Conservation (phyloP, 257 asterid genomes). For the Striga asiatica region DNA sequence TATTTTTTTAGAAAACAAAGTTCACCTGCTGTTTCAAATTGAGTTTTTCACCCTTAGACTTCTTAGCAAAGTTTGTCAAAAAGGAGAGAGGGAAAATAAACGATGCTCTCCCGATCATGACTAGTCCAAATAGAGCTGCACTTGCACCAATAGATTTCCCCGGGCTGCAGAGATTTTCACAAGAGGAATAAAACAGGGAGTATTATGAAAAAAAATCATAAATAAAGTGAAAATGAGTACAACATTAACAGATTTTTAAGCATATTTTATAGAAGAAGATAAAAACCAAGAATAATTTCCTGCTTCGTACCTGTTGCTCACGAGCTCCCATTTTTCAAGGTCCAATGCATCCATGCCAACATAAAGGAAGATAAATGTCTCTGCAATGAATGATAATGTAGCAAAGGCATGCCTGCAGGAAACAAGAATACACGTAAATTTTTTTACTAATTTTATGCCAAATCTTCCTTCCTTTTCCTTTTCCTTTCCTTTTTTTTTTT, state of each 20-base stretch:
- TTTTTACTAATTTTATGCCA: too few relatives aligned
- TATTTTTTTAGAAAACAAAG: neutral
- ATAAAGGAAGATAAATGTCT: slow-evolving; percentile 62
- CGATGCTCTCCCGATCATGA: slow-evolving; percentile 63
- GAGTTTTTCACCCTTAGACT: slow-evolving; percentile 27
- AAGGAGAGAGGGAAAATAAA: slow-evolving; percentile 54
- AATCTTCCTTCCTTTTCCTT: too few relatives aligned
- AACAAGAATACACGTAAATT: slow-evolving; percentile 15
- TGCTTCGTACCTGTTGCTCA: slow-evolving; percentile 28
- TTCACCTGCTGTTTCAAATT: slow-evolving; percentile 48
- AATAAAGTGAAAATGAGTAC: neutral
- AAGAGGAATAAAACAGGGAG: too few relatives aligned
- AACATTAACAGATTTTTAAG: too few relatives aligned
- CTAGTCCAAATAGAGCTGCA: slow-evolving; percentile 41
- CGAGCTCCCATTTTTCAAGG: slow-evolving; percentile 61
- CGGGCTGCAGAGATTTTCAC: slow-evolving; percentile 60
- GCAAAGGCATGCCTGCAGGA: slow-evolving; percentile 56
- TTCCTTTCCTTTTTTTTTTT: too few relatives aligned
- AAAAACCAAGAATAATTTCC: too few relatives aligned
- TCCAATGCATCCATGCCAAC: slow-evolving; percentile 93
- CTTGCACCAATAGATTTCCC: slow-evolving; percentile 53
- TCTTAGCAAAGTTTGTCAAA: slow-evolving; percentile 31
- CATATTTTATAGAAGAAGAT: too few relatives aligned
- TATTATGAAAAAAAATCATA: neutral
- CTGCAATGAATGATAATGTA: slow-evolving; percentile 58